Evolutionary conservation across 2,329 filamentous ascomycete genomes (phyloP).

Genomic region (Penicillium sp.): DNA sequence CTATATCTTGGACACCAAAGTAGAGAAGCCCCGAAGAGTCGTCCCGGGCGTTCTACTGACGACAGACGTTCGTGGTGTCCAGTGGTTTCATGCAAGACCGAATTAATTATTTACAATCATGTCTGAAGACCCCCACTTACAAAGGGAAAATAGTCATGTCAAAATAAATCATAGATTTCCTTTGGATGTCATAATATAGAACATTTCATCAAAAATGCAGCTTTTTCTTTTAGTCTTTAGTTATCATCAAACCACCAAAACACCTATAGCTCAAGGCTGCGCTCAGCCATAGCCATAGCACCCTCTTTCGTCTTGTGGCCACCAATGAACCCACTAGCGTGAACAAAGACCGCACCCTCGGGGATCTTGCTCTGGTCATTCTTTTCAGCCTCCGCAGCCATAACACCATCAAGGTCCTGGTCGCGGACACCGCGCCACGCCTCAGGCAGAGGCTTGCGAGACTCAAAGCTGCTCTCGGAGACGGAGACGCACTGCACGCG

Average conservation of each 20-base stretch:
- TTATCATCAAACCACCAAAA: not conserved
- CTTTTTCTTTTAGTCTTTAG: constrained; percentile 1
- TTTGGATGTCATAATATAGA: constrained; percentile 2
- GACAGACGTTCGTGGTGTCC: not conserved
- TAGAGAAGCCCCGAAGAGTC: not conserved
- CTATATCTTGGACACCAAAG: not conserved
- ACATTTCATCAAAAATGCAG: constrained; percentile 2
- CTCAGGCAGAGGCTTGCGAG: constrained; percentile 86
- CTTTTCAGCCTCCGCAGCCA: constrained; percentile 42
- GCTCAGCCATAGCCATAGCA: constrained; percentile 73
- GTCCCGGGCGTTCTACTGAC: not conserved
- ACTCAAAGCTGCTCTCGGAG: constrained; percentile 81
- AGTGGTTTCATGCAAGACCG: not conserved
- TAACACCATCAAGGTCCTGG: constrained; percentile 69
- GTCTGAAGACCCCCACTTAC: not conserved
- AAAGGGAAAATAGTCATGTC: not conserved
- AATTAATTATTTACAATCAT: not conserved
- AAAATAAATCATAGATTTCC: not conserved
- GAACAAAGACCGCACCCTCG: constrained; percentile 78
- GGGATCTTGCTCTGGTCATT: constrained; percentile 40
- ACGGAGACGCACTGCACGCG: constrained; percentile 89
- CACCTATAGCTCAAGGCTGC: constrained; percentile 34
- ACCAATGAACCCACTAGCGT: constrained; percentile 93
- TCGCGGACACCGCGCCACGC: constrained; percentile 90
- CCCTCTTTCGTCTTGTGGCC: constrained; percentile 92